A percentile compares a stretch with the other conserved stretches of the same genome.
phyloP scores from a whole-genome alignment of 192 early-diverging fungal genomes.

The Pecoramyces ruminantium region DNA sequence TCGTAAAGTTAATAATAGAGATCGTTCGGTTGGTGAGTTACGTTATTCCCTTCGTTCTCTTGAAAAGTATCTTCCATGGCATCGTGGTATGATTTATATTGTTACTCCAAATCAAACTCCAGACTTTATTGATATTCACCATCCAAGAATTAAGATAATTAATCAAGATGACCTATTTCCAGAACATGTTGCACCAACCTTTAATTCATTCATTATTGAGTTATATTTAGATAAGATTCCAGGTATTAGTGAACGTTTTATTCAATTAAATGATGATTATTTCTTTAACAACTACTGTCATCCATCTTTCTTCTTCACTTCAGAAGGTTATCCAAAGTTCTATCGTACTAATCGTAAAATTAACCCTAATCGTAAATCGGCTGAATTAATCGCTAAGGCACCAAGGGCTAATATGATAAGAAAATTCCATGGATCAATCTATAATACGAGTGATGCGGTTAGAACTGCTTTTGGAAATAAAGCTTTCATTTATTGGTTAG shows the following conservation, averaged over 20 bases:
- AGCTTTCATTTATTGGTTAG: background rate
- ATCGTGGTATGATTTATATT: background rate
- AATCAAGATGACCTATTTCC: background rate
- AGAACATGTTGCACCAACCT: background rate
- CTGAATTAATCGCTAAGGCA: background rate
- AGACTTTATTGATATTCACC: background rate
- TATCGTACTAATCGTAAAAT: background rate
- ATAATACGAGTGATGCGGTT: background rate
- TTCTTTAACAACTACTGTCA: background rate
- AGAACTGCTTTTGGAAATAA: background rate
- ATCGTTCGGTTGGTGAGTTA: background rate
- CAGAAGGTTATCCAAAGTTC: background rate
- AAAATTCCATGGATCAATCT: background rate
- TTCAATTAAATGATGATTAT: background rate
- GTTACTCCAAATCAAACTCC: background rate
- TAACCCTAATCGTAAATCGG: background rate
- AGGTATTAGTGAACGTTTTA: background rate
- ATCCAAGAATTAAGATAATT: background rate
- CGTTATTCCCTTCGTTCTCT: background rate
- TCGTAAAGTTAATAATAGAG: background rate
- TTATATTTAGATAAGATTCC: background rate
- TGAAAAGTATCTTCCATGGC: background rate
- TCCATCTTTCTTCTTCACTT: background rate
- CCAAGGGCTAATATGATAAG: background rate
- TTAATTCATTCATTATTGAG: background rate